Percentiles rank a stretch among this genome's conserved stretches.
Conservation (phyloP, 495 filamentous ascomycete species). For the Sordaria brevicollis region DNA sequence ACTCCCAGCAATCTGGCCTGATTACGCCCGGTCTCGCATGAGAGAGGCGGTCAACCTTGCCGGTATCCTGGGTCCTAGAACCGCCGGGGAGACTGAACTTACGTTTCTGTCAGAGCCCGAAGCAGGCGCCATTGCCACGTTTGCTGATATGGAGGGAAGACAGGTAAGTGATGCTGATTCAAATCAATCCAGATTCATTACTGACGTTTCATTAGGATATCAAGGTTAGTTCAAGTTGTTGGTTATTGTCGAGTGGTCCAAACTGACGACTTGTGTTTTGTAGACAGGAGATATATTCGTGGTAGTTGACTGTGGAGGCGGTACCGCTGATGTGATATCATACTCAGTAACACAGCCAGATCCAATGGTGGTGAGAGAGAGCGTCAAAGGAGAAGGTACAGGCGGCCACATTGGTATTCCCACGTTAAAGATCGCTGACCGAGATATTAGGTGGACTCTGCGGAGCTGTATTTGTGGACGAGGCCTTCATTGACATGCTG, state of each 20-base stretch:
- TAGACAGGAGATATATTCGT: constrained; percentile 13
- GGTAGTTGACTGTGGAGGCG: constrained; percentile 14
- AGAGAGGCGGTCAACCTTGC: constrained; percentile 5
- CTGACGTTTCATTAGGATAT: not conserved
- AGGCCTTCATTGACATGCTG: constrained; percentile 6
- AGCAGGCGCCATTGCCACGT: constrained; percentile 14
- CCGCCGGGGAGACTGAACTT: constrained; percentile 2
- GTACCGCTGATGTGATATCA: constrained; percentile 15
- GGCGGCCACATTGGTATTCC: not conserved
- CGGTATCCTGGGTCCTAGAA: constrained; percentile 9
- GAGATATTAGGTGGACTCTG: constrained; percentile 4
- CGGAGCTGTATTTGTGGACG: constrained; percentile 12
- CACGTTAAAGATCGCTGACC: not conserved
- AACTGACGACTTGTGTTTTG: not conserved
- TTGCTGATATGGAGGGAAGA: constrained; percentile 6
- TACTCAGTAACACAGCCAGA: not conserved
- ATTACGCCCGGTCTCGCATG: constrained; percentile 12
- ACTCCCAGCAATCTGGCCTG: constrained; percentile 20
- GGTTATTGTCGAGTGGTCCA: too few species aligned
- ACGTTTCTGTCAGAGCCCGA: constrained; percentile 19
- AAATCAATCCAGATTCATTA: not conserved
- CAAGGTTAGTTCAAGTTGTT: not conserved
- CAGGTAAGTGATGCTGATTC: not conserved
- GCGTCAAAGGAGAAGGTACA: constrained; percentile 10
- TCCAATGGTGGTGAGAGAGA: constrained; percentile 9